Conservation (phyloP, 768 basidiomycete genomes). For the Chalciporus chontae region DNA sequence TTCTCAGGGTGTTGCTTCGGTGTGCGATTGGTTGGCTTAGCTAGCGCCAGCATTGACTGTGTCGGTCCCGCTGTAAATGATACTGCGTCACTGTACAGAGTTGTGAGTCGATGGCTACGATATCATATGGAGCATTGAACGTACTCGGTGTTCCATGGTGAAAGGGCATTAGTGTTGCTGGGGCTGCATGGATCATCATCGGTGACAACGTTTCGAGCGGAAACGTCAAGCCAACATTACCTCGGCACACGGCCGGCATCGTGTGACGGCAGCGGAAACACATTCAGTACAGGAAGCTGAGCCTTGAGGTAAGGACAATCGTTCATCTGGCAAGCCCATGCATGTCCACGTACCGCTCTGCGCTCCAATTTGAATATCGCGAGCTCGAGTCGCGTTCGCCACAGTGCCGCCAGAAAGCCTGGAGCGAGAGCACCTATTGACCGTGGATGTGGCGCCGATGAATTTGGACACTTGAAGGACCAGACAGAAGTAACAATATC, state of each 20-base stretch:
- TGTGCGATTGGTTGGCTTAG: not conserved
- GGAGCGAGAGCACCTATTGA: not conserved
- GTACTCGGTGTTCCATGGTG: not conserved
- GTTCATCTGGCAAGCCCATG: not conserved
- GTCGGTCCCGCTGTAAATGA: no score
- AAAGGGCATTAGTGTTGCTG: no score
- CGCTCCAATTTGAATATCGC: constrained; percentile 22
- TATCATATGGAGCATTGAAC: not conserved
- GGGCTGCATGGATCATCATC: no score
- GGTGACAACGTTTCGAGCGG: no score
- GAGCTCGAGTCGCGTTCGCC: constrained; percentile 15
- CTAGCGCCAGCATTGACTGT: not conserved
- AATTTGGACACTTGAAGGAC: not conserved
- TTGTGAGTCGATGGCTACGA: not conserved
- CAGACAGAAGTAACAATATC: not conserved
- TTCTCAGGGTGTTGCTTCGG: not conserved
- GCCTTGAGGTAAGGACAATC: not conserved
- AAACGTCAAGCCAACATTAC: constrained; percentile 2
- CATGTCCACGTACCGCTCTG: constrained; percentile 15
- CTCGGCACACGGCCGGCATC: not conserved
- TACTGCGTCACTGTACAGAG: not conserved
- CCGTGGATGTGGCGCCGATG: not conserved
- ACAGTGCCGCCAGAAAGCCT: constrained; percentile 14
- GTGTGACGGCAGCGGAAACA: constrained; percentile 7
- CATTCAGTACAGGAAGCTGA: constrained; percentile 22